Conservation (phyloP, 2,329 filamentous ascomycete species). For the Cercospora citrullina region DNA sequence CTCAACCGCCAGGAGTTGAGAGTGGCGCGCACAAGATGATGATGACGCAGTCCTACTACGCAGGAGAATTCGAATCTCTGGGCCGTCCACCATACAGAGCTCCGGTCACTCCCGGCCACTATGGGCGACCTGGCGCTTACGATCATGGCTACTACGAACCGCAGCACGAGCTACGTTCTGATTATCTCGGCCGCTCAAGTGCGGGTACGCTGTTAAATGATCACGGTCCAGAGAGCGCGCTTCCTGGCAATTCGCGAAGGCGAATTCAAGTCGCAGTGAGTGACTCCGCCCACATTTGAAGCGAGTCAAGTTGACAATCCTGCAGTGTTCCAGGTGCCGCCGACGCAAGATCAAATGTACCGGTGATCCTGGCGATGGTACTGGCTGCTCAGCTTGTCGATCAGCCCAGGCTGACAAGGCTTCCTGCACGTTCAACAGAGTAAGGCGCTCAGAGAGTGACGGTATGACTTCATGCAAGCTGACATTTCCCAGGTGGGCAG, state of each 20-base stretch:
- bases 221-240: constrained; percentile 39
- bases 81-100: constrained; percentile 28
- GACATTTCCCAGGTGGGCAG: constrained; percentile 24
- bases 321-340: constrained; percentile 81
- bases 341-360: constrained; percentile 95
- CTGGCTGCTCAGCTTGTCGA: constrained; percentile 80
- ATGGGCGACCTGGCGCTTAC: constrained; percentile 32
- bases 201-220: constrained; percentile 34
- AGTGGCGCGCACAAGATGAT: constrained; percentile 29
- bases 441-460: background rate
- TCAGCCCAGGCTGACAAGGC: constrained; percentile 63
- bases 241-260: constrained; percentile 44
- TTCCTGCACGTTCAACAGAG: constrained; percentile 77
- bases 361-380: constrained; percentile 74
- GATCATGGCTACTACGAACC: constrained; percentile 30
- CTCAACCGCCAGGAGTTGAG: background rate
- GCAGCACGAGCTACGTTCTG: constrained; percentile 30
- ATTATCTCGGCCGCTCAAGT: constrained; percentile 27
- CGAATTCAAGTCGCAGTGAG: constrained; percentile 57
- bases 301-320: background rate
- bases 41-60: constrained; percentile 37
- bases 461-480: background rate
- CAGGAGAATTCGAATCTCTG: constrained; percentile 32
- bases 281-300: background rate
- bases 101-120: constrained; percentile 28